Evolutionary conservation across 2,329 filamentous ascomycete species (phyloP), one percentile per base, ranked within the genome.

Genomic region (Beauveria pseudobassiana): DNA sequence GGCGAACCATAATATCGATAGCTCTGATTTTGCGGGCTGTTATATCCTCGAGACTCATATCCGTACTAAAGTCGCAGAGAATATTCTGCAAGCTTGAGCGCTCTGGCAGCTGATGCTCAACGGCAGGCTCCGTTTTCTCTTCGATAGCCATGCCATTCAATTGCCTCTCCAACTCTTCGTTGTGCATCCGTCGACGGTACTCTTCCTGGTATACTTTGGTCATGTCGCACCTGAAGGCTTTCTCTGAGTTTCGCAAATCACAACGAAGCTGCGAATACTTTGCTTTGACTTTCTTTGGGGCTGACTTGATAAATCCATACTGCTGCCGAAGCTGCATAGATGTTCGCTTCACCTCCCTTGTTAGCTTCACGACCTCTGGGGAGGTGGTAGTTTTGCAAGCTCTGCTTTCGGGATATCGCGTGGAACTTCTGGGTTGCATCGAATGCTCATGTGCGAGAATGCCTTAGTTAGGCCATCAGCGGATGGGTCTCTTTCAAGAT

Each of bases 221-320:
- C 34, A 63, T 63, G 48, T 63, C 30, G 0, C 20, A 45, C 28
- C 42, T 56, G n/a, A 57, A 63, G 57, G 52, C 57, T 20, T 63
- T 61, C 38, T 63, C 48, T 10, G 30, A 16, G 28, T 60, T 61
- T 38, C 24, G 14, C 1, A 61, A 50, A 53, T 63, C 45, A 8
- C 16, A n/a, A 18, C 22, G 18, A 16, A 46, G 38, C 34, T 42
- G 28, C 26, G 34, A 46, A 24, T 63, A 63, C 8, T 28, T 30
- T n/a, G 52, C 26, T 20, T n/a, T 16, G 3, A 48, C 5, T 8
- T 52, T 38, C 43, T 40, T 22, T 16, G 30, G 58, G 24, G 52
- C 62, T 14, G 8, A 56, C 52, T 61, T 63, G 20, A 63, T 63
- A 10, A 61, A 63, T 45, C 57, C n/a, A 52, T 63, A 63, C n/a